Base-by-base conservation (phyloP, 352 stramenopile species). In the Halophytophthora polymorphica region DNA sequence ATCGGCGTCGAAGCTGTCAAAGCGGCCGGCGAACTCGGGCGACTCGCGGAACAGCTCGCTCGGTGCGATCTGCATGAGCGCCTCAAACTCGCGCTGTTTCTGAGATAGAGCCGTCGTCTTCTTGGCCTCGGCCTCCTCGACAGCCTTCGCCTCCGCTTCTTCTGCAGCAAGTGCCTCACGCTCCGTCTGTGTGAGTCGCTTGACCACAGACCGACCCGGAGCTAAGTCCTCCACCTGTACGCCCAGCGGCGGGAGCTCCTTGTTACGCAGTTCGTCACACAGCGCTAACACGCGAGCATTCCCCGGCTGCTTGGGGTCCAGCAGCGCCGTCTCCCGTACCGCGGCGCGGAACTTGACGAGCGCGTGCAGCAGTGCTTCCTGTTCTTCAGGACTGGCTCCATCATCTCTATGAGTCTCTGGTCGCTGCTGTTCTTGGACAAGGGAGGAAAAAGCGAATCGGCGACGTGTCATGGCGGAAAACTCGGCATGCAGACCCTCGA, bases 141-240 rank as follows among this genome's bases (percentile, higher is more conserved):
- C 39, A 31, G 36, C 28, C 46, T 72, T 49, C 23, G 28, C 19
- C 10, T 23, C 48, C 6, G 28, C 12, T 28, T 22, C 52, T 50
- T 51, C 37, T 42, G 31, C 49, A 46, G 53, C 43, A 21, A 44
- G 53, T 41, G 64, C 56, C 10, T 70, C 37, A 12, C 61, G 58
- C 19, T 86, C 69, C 18, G 76, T 38, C 19, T 31, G 34, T 1
- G 74, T 81, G 4, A 86, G 60, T 12, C 80, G 41, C 47, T 87
- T 88, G 52, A 76, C 82, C 15, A 87, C 61, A 0, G 80, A 86
- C 3, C 65, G 61, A 11, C 82, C 82, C 2, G 82, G 72, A 3
- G 70, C 63, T 4, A 92, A 58, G 37, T 92, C 82, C 42, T 92
- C 79, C 11, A 92, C 54, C 44, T 86, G 78, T 8, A 92, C 63